Conservation (phyloP, 306 rosid genomes). For the Abrus precatorius region DNA sequence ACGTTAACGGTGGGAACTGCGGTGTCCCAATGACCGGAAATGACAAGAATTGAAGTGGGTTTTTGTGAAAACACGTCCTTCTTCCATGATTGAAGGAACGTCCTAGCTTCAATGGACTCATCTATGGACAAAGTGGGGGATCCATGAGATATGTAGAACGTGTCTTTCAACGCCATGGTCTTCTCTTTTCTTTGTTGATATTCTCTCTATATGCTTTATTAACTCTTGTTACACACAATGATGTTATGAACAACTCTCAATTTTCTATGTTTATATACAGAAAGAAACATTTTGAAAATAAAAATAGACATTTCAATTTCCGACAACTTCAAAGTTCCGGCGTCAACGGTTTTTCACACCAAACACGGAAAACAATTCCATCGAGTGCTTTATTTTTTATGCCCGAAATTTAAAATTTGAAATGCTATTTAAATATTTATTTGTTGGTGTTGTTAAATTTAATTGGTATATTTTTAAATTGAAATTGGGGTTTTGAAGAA, state of each 20-base stretch:
- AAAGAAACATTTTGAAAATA: too few species aligned
- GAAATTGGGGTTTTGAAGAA: too few species aligned
- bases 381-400: too few species aligned
- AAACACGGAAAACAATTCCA: too few species aligned
- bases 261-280: not conserved
- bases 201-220: not conserved
- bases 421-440: too few species aligned
- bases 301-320: too few species aligned
- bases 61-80: slow-evolving; percentile 37
- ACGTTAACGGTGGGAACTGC: slow-evolving; percentile 64
- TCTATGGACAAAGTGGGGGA: slow-evolving; percentile 74
- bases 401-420: too few species aligned
- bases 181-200: not conserved
- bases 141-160: slow-evolving; percentile 79
- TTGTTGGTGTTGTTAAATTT: too few species aligned
- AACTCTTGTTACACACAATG: not conserved
- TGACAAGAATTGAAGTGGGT: slow-evolving; percentile 68
- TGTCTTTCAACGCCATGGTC: slow-evolving; percentile 51
- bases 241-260: not conserved
- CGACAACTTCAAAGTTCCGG: too few species aligned
- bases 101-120: slow-evolving; percentile 59
- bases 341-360: too few species aligned
- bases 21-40: slow-evolving; percentile 87
- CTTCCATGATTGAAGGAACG: slow-evolving; percentile 71
- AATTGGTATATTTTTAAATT: too few species aligned